phyloP scores from a whole-genome alignment of 208 protist genomes.

The Entamoeba invadens region DNA sequence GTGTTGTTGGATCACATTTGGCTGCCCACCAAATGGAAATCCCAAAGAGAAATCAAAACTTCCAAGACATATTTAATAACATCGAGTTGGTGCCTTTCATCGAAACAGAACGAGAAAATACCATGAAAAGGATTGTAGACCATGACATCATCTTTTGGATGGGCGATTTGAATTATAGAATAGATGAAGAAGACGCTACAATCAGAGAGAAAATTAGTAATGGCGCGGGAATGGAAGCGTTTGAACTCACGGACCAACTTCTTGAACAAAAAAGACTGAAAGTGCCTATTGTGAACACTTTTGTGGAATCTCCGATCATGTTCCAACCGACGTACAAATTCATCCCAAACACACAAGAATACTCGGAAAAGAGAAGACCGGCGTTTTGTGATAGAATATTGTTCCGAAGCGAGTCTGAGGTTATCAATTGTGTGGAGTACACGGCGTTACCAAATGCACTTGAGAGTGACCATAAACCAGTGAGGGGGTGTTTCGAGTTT shows the following conservation, averaged over 20 bases:
- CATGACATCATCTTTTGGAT: slow-evolving; percentile 27
- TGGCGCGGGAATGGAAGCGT: background rate
- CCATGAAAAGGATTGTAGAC: background rate
- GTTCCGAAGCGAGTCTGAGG: too few species aligned
- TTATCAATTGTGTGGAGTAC: background rate
- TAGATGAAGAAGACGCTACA: background rate
- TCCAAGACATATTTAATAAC: slow-evolving; percentile 47
- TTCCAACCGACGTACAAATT: slow-evolving; percentile 63
- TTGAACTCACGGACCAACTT: slow-evolving; percentile 28
- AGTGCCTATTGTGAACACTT: slow-evolving; percentile 43
- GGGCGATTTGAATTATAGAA: slow-evolving; percentile 23
- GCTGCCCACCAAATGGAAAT: slow-evolving; percentile 60
- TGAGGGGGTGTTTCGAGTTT: slow-evolving; percentile 6
- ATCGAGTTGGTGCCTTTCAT: background rate
- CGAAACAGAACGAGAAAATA: background rate
- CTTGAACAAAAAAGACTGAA: background rate
- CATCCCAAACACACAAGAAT: background rate
- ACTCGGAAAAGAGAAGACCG: slow-evolving; percentile 3
- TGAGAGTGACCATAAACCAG: slow-evolving; percentile 28
- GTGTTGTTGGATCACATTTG: slow-evolving; percentile 66
- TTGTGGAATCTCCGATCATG: slow-evolving; percentile 58
- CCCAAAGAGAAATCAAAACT: slow-evolving; percentile 56
- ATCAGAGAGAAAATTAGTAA: background rate
- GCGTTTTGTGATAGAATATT: slow-evolving; percentile 32
- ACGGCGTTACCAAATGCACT: background rate